Evolutionary conservation across 768 basidiomycete genomes (phyloP).

Genomic region (Neoboletus brunneissimus): DNA sequence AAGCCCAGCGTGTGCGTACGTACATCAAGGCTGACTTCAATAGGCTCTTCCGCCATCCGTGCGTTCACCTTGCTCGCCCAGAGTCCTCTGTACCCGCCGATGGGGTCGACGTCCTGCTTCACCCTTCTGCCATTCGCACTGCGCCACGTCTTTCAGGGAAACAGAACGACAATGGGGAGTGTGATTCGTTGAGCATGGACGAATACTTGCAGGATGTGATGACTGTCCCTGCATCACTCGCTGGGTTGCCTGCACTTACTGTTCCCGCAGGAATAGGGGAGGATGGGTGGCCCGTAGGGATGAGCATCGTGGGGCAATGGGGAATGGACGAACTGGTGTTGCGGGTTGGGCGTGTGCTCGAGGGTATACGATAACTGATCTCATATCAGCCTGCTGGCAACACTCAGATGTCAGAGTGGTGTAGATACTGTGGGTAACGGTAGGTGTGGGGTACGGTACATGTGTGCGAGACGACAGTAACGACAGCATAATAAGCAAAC

Average conservation of each 20-base stretch:
- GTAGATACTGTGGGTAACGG: conserved; percentile 23
- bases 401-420: conserved; percentile 20
- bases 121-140: conserved; percentile 83
- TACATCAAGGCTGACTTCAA: conserved; percentile 73
- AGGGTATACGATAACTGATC: conserved; percentile 21
- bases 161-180: background rate
- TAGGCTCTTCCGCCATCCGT: conserved; percentile 57
- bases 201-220: conserved; percentile 89
- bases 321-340: conserved; percentile 66
- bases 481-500: conserved; percentile 15
- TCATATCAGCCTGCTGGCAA: background rate
- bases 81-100: background rate
- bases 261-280: conserved; percentile 54
- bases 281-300: conserved; percentile 79
- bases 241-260: conserved; percentile 79
- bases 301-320: conserved; percentile 87
- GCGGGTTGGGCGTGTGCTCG: conserved; percentile 48
- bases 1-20: conserved; percentile 80
- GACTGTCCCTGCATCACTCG: conserved; percentile 89
- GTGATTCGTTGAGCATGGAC: conserved; percentile 34
- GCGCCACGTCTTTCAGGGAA: conserved; percentile 56
- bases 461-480: conserved; percentile 6
- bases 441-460: conserved; percentile 22
- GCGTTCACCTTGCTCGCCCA: conserved; percentile 40
- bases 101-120: conserved; percentile 77